Conservation (phyloP, 2,329 filamentous ascomycete species). For the Trichoderma breve region DNA sequence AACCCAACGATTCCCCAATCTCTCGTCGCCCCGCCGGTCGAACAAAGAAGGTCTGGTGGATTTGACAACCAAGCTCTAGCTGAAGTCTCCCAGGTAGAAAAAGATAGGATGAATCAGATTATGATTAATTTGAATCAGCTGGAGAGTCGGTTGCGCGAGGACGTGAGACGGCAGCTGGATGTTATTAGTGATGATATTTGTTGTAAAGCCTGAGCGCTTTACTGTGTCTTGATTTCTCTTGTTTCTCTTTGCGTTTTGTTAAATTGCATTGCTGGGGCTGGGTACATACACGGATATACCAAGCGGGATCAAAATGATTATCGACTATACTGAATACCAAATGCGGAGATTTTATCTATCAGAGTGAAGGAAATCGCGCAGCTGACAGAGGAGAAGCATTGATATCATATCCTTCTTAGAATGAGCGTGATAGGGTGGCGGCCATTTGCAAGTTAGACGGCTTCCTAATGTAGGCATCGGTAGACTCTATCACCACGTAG, state of each 20-base stretch:
- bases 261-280: neutral
- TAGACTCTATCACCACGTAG: neutral
- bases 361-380: neutral
- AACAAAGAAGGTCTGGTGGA: neutral
- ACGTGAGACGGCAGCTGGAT: slow-evolving; percentile 2
- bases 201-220: neutral
- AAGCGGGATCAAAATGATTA: neutral
- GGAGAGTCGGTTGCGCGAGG: neutral
- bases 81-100: neutral
- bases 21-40: neutral
- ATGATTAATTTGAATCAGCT: neutral
- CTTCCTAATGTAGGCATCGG: neutral
- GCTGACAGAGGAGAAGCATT: neutral
- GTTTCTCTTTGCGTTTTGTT: neutral
- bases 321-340: neutral
- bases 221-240: neutral
- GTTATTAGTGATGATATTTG: neutral
- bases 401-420: neutral
- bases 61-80: neutral
- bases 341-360: too few species aligned
- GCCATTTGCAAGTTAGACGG: neutral
- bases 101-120: neutral
- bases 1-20: neutral
- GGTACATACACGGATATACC: neutral
- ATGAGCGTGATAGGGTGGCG: too few species aligned